Evolutionary conservation across 768 basidiomycete species (phyloP).

Genomic region (Suillus fuscotomentosus): DNA sequence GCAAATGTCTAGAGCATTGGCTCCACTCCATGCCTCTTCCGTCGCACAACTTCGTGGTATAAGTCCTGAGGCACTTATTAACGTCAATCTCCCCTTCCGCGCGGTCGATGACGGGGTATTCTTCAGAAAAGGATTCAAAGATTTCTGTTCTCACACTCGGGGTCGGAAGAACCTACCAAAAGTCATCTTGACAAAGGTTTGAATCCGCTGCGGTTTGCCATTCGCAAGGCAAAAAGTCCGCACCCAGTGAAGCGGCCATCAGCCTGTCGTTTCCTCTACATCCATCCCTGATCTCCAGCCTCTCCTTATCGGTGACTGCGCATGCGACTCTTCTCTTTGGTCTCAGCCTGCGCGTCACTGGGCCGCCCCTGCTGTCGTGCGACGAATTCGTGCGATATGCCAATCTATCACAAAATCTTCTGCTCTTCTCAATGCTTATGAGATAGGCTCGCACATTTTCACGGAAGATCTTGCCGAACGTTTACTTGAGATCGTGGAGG

Average conservation of each 20-base stretch:
- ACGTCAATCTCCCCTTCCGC: constrained; percentile 48
- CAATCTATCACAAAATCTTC: constrained; percentile 65
- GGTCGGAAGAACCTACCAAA: constrained; percentile 18
- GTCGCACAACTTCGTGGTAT: constrained; percentile 65
- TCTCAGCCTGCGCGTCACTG: constrained; percentile 57
- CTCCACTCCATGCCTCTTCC: constrained; percentile 48
- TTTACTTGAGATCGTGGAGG: constrained; percentile 73
- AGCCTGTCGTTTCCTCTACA: neutral
- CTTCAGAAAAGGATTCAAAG: constrained; percentile 60
- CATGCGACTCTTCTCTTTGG: constrained; percentile 65
- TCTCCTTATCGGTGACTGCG: constrained; percentile 73
- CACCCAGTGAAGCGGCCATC: constrained; percentile 20
- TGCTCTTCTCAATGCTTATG: constrained; percentile 65
- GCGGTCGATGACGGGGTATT: constrained; percentile 70
- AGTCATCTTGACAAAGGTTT: constrained; percentile 15
- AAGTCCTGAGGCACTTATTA: constrained; percentile 54
- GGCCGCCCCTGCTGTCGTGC: constrained; percentile 58
- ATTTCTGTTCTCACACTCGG: constrained; percentile 35
- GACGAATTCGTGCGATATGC: constrained; percentile 71
- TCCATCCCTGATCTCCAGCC: constrained; percentile 47
- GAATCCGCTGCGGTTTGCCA: constrained; percentile 23
- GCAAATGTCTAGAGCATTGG: constrained; percentile 65
- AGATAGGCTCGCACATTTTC: constrained; percentile 59
- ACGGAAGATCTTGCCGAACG: constrained; percentile 67
- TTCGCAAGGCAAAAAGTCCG: constrained; percentile 24